phyloP scores from a whole-genome alignment of 2,329 filamentous ascomycete genomes.

The Periconia sp. region DNA sequence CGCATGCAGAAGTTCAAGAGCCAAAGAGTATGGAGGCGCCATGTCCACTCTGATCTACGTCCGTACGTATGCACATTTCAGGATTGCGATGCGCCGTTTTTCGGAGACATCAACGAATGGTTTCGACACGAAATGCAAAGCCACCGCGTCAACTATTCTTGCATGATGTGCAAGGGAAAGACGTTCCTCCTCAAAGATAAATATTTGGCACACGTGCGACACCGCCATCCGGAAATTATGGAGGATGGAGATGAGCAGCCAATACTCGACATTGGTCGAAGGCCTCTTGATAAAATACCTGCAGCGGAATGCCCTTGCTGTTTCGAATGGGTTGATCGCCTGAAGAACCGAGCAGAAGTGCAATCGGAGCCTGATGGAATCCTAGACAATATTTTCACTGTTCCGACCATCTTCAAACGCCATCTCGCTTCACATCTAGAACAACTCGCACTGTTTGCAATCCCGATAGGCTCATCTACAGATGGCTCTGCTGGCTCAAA shows the following conservation, averaged over 20 bases:
- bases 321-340: slow-evolving; percentile 9
- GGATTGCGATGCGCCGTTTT: slow-evolving; percentile 13
- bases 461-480: slow-evolving; percentile 2
- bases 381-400: too few species aligned
- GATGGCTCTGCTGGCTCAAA: slow-evolving; percentile 8
- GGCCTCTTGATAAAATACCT: slow-evolving; percentile 12
- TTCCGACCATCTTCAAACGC: slow-evolving; percentile 15
- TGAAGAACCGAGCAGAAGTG: neutral
- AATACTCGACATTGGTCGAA: slow-evolving; percentile 6
- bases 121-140: slow-evolving; percentile 20
- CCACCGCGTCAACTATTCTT: slow-evolving; percentile 14
- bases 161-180: slow-evolving; percentile 11
- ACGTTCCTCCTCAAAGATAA: neutral
- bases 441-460: slow-evolving; percentile 18
- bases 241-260: slow-evolving; percentile 3
- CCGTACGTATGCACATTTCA: slow-evolving; percentile 20
- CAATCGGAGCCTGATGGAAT: too few species aligned
- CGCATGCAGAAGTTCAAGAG: slow-evolving; percentile 13
- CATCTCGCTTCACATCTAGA: slow-evolving; percentile 20
- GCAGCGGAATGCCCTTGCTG: slow-evolving; percentile 19
- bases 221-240: slow-evolving; percentile 7
- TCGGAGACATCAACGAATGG: slow-evolving; percentile 18
- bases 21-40: slow-evolving; percentile 12
- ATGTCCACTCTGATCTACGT: slow-evolving; percentile 20
- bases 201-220: slow-evolving; percentile 12